These are phyloP conservation scores for Helenozyma baotianmanensis DNA, from an alignment of 805 yeast species.

Conservation along the genomic window DNA sequence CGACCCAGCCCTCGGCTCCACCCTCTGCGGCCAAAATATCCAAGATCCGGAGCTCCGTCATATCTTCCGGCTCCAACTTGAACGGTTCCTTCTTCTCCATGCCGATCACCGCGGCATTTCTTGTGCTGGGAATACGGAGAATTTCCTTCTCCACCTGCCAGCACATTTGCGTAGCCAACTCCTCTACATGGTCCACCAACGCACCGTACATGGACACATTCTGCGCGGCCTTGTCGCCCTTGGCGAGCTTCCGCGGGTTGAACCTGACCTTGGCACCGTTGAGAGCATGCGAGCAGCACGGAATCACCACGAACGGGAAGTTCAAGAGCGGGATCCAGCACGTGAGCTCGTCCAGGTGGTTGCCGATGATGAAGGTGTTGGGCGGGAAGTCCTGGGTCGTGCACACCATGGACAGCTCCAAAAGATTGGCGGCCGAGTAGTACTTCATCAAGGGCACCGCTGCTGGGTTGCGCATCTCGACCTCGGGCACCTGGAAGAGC, in stretches of 20 bases:
- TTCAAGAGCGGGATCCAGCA: conserved; percentile 92
- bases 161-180: conserved; percentile 62
- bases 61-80: conserved; percentile 25
- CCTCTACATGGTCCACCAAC: conserved; percentile 78
- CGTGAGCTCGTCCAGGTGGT: conserved; percentile 92
- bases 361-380: conserved; percentile 82
- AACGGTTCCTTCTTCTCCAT: conserved; percentile 29
- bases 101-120: conserved; percentile 88
- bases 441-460: conserved; percentile 45
- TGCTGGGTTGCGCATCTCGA: conserved; percentile 13
- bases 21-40: conserved; percentile 73
- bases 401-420: conserved; percentile 46
- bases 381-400: conserved; percentile 63
- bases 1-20: conserved; percentile 90
- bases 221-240: conserved; percentile 2
- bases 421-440: conserved; percentile 50
- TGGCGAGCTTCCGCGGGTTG: conserved; percentile 33
- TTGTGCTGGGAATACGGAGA: conserved; percentile 88
- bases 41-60: conserved; percentile 39
- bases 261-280: conserved; percentile 73
- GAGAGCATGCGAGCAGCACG: conserved; percentile 89
- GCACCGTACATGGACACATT: conserved; percentile 72
- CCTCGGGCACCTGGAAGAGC: conserved; percentile 49
- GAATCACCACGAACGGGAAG: conserved; percentile 85
- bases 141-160: conserved; percentile 85